Base-by-base conservation (phyloP, 139 green algal species). In the Yamagishiella unicocca region DNA sequence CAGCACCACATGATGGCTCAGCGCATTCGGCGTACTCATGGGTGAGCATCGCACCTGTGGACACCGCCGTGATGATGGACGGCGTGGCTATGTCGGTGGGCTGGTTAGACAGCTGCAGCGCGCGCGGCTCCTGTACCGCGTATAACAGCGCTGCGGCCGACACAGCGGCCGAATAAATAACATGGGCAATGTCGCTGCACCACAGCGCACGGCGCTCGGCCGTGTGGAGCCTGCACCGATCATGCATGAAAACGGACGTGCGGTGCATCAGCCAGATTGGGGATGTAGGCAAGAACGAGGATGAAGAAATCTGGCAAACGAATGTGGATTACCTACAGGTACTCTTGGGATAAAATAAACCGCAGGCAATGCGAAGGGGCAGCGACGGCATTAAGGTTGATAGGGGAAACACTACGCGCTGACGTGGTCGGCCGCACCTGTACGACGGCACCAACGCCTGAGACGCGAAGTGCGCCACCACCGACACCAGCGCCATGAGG, bases 111-210 rank as follows among this genome's bases (percentile, higher is more conserved):
- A 90, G 42, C 25, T 81, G 42, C 31, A 95, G 76, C 10, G 85
- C 85, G 1, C 19, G 25, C 2, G 92, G 92, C 33, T 88, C 42
- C 37, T 7, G 2, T 0, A 85, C 12, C 35, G 93, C 7, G 75
- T 94, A 91, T 1, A 35, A 17, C n/a, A 73, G 66, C 7, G 91
- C 91, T n/a, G 81, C 89, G 14, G 83, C 40, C 25, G 80, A 83
- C 2, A 85, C 85, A 6, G 53, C 14, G 0, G 31, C n/a, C 0
- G 89, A 93, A 87, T 93, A 95, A 7, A 90, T 4, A 7, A 94
- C 82, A 90, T 95, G 94, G 8, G 91, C 83, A 33, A 93, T 19
- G 70, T 95, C 88, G 10, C 91, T 67, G 75, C 87, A 90, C 91
- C 91, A 95, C 79, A 92, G 85, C 6, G 89, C 91, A 4, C 89